phyloP scores from a whole-genome alignment of 1,139 yeast species.

The Lodderomyces pseudojiufengensis region DNA sequence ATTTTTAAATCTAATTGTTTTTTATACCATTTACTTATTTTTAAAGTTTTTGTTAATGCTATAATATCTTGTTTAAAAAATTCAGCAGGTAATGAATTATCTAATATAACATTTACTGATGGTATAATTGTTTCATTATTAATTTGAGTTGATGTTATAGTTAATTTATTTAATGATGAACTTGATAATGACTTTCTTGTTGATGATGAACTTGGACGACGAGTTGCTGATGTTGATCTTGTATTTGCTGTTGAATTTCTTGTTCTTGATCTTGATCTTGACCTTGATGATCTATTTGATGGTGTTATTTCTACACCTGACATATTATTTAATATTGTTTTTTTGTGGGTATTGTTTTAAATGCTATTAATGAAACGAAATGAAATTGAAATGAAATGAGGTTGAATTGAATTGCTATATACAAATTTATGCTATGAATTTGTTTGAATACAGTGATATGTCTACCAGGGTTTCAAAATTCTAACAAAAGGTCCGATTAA shows the following conservation, averaged over 20 bases:
- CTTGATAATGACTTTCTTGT: slow-evolving; percentile 26
- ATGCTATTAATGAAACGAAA: too few species aligned
- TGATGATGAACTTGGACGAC: slow-evolving; percentile 32
- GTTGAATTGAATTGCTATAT: too few species aligned
- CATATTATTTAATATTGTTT: too few species aligned
- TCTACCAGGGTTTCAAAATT: too few species aligned
- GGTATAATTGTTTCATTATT: slow-evolving; percentile 33
- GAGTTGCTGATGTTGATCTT: slow-evolving; percentile 33
- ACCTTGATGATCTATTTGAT: slow-evolving; percentile 20
- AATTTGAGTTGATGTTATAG: slow-evolving; percentile 26
- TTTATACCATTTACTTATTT: slow-evolving; percentile 75
- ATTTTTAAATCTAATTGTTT: slow-evolving; percentile 41
- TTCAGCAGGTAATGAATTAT: slow-evolving; percentile 72
- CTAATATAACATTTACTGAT: slow-evolving; percentile 46
- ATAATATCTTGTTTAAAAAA: slow-evolving; percentile 82
- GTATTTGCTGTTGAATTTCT: slow-evolving; percentile 34
- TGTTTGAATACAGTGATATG: too few species aligned
- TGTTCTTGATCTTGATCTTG: slow-evolving; percentile 38
- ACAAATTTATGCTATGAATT: too few species aligned
- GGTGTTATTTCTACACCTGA: slow-evolving; percentile 29
- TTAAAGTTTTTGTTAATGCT: slow-evolving; percentile 58
- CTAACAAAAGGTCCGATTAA: too few species aligned
- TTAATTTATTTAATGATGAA: slow-evolving; percentile 23
- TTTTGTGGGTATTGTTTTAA: slow-evolving; percentile 1
- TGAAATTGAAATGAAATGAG: too few species aligned